These are phyloP conservation scores for Colletotrichum tanaceti DNA, from an alignment of 2,329 filamentous ascomycete species.

Conservation along the genomic window DNA sequence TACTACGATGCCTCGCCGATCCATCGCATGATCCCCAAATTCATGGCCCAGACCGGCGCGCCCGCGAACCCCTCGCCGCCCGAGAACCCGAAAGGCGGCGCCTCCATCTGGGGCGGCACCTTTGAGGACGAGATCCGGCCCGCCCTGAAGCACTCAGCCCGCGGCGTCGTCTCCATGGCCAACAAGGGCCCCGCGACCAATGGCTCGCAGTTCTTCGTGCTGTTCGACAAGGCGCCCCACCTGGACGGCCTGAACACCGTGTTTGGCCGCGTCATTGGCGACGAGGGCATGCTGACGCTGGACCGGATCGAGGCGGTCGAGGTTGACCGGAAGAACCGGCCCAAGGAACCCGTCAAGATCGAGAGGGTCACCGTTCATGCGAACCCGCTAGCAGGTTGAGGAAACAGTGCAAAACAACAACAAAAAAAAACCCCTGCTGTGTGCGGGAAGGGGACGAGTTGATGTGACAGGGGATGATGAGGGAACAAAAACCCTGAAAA, in stretches of 20 bases:
- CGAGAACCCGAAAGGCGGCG: constrained; percentile 74
- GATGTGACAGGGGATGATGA: not conserved
- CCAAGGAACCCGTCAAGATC: constrained; percentile 74
- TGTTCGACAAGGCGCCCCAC: constrained; percentile 81
- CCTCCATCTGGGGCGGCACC: constrained; percentile 77
- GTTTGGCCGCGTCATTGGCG: constrained; percentile 79
- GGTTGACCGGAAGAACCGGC: constrained; percentile 82
- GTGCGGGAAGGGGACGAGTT: not conserved
- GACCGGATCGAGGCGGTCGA: constrained; percentile 77
- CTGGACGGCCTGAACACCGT: constrained; percentile 87
- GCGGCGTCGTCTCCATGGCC: constrained; percentile 81
- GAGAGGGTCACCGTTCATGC: constrained; percentile 80
- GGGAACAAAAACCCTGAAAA: not conserved
- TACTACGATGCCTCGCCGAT: constrained; percentile 82
- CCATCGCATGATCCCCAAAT: constrained; percentile 82
- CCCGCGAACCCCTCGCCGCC: constrained; percentile 63
- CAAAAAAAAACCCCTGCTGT: no score
- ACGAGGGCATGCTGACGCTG: constrained; percentile 73
- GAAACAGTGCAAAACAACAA: not conserved
- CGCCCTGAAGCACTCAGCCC: constrained; percentile 73
- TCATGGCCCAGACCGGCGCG: constrained; percentile 83
- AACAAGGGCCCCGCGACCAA: constrained; percentile 81
- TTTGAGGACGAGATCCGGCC: constrained; percentile 88
- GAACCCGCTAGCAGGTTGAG: constrained; percentile 77
- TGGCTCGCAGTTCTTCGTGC: constrained; percentile 84